Conservation (phyloP, 352 stramenopile species). For the Globisporangium camurandrum region DNA sequence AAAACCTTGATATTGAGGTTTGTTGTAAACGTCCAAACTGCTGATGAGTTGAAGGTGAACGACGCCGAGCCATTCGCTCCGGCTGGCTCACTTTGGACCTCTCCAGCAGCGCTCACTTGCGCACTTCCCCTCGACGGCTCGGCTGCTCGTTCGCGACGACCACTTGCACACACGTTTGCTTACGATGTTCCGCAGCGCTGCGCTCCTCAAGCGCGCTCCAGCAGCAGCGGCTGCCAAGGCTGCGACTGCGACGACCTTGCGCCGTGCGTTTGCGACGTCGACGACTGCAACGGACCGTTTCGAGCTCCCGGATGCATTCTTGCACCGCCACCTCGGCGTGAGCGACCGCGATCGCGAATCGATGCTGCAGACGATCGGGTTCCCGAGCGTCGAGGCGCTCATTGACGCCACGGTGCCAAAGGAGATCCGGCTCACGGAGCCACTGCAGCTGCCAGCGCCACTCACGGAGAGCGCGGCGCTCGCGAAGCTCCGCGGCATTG, state of each 20-base stretch:
- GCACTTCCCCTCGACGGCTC: not conserved
- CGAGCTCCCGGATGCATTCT: conserved; percentile 50
- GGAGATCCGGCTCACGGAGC: conserved; percentile 81
- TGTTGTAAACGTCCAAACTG: too few species aligned
- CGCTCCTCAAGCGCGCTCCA: conserved; percentile 12
- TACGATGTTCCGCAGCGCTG: conserved; percentile 10
- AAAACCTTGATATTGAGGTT: too few species aligned
- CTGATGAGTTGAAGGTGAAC: too few species aligned
- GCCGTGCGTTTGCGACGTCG: not conserved
- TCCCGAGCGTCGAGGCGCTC: conserved; percentile 90
- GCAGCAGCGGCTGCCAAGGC: not conserved
- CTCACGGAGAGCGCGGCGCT: conserved; percentile 93
- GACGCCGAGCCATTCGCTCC: not conserved
- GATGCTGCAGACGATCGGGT: conserved; percentile 93
- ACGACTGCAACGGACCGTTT: conserved; percentile 24
- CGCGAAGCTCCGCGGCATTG: conserved; percentile 84
- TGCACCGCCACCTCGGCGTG: conserved; percentile 86
- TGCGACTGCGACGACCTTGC: too few species aligned
- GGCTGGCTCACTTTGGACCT: not conserved
- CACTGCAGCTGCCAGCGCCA: conserved; percentile 55
- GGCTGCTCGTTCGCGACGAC: not conserved
- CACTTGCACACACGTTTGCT: not conserved
- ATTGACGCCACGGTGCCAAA: conserved; percentile 92
- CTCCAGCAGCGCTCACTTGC: not conserved
- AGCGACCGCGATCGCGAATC: conserved; percentile 76